Conservation (phyloP, 164 flowering plant genomes). For the Brasenia schreberi region DNA sequence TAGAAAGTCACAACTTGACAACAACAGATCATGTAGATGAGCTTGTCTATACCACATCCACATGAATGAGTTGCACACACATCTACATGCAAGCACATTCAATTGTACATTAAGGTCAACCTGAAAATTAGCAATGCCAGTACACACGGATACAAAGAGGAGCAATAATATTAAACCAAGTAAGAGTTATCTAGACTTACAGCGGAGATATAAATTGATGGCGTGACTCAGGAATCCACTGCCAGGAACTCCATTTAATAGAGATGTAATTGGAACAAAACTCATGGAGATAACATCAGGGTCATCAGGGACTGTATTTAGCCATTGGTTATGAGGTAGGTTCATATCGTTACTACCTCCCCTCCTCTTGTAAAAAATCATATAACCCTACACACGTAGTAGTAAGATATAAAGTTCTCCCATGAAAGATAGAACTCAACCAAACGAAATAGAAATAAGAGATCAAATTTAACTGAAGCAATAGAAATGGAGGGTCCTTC, state of each 20-base stretch:
- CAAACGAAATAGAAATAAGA: neutral
- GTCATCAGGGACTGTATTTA: conserved; percentile 56
- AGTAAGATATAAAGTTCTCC: conserved; percentile 1
- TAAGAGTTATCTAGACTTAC: conserved; percentile 29
- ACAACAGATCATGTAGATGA: too few relatives aligned
- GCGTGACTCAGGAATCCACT: conserved; percentile 98
- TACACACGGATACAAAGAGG: neutral
- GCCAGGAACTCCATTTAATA: conserved; percentile 81
- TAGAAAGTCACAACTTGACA: too few relatives aligned
- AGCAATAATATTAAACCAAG: neutral
- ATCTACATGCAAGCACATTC: neutral
- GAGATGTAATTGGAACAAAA: conserved; percentile 85
- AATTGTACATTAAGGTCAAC: too few relatives aligned
- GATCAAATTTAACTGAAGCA: neutral
- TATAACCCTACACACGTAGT: conserved; percentile 35
- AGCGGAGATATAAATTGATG: conserved; percentile 82
- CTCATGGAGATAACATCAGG: conserved; percentile 94
- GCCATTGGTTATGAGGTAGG: conserved; percentile 63
- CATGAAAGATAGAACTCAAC: neutral
- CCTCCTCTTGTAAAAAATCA: conserved; percentile 55
- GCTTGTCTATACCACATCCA: too few relatives aligned
- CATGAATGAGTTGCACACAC: neutral
- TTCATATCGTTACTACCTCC: conserved; percentile 61
- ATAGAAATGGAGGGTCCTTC: neutral
- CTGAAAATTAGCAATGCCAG: too few relatives aligned